Evolutionary conservation across 1,284 basidiomycete genomes (phyloP).

Genomic region (Cryptococcus maquisensis): DNA sequence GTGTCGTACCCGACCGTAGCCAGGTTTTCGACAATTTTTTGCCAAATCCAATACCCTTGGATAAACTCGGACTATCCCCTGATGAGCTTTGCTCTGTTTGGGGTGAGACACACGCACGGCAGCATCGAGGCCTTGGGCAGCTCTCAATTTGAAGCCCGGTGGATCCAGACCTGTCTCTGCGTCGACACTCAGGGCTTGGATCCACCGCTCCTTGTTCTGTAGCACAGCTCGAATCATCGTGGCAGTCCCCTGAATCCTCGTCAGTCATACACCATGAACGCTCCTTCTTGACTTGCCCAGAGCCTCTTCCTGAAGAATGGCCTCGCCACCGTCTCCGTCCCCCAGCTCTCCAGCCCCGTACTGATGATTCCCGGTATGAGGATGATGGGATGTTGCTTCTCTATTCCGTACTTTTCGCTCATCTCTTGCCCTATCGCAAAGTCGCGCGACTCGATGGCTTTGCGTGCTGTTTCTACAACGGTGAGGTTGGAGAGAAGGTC

Average conservation of each 20-base stretch:
- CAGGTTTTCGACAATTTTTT: slow-evolving; percentile 87
- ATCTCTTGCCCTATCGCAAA: slow-evolving; percentile 76
- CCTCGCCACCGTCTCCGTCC: slow-evolving; percentile 35
- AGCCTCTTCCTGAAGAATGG: slow-evolving; percentile 49
- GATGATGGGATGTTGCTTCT: slow-evolving; percentile 71
- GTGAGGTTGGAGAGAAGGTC: slow-evolving; percentile 42
- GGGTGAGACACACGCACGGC: slow-evolving; percentile 36
- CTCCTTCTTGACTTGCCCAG: slow-evolving; percentile 31
- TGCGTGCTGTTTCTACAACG: slow-evolving; percentile 57
- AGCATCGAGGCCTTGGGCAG: slow-evolving; percentile 69
- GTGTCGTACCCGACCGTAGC: slow-evolving; percentile 88
- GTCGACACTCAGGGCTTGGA: slow-evolving; percentile 84
- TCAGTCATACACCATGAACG: not conserved
- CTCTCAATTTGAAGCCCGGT: slow-evolving; percentile 79
- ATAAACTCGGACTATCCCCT: slow-evolving; percentile 67
- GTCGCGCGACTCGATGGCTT: slow-evolving; percentile 73
- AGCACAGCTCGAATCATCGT: slow-evolving; percentile 46
- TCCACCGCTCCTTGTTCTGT: slow-evolving; percentile 64
- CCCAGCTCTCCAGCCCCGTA: slow-evolving; percentile 48
- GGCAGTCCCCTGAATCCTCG: slow-evolving; percentile 57
- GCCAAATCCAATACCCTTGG: slow-evolving; percentile 95
- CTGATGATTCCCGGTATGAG: slow-evolving; percentile 64
- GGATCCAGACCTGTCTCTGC: slow-evolving; percentile 88
- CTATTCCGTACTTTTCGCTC: slow-evolving; percentile 59
- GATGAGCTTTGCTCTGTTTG: not conserved